Evolutionary conservation across 192 early-diverging fungal species (phyloP), one percentile per base, ranked within the genome.

Genomic region (Spizellomyces punctatus): DNA sequence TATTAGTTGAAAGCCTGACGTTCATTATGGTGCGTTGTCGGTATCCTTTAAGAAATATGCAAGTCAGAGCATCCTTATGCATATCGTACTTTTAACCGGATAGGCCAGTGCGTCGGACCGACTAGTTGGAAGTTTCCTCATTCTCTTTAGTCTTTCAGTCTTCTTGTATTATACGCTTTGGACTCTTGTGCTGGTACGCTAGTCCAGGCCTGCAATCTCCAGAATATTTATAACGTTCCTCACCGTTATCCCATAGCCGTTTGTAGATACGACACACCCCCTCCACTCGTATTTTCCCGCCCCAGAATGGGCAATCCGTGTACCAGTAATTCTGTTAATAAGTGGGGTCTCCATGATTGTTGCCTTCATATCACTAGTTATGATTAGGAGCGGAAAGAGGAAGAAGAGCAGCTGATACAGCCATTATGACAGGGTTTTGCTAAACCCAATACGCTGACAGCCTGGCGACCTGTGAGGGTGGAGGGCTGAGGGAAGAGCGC

Each of bases 141-240:
- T 94, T 49, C 79, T 83, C 8, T 70, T 92, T 59, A 90, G 91
- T 49, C 77, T 87, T 22, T 78, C 88, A 50, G 88, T 95, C 52
- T 96, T 95, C 77, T 67, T 85, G 57, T 97, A 97, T 78, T 97
- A 96, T 81, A 90, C 93, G 17, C 81, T 90, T 58, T 97, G 95
- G 95, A 90, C 91, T 2, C 83, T 97, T 44, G 80, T 96, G 21
- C 89, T 97, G 86, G 92, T 93, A 81, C 69, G 72, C 46, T 19
- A 9, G 1, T 42, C 36, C 17, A 27, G 3, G 62, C 36, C 8
- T 21, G 59, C 19, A 16, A 36, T n/a, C 3, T 6, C 41, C 10
- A 14, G 9, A 14, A 16, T 10, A 12, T 42, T 46, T 16, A 8
- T 27, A 49, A 9, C 49, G 16, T 17, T 14, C 49, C 6, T 16